phyloP scores from a whole-genome alignment of 2,329 filamentous ascomycete species.

The Mariannaea elegans region DNA sequence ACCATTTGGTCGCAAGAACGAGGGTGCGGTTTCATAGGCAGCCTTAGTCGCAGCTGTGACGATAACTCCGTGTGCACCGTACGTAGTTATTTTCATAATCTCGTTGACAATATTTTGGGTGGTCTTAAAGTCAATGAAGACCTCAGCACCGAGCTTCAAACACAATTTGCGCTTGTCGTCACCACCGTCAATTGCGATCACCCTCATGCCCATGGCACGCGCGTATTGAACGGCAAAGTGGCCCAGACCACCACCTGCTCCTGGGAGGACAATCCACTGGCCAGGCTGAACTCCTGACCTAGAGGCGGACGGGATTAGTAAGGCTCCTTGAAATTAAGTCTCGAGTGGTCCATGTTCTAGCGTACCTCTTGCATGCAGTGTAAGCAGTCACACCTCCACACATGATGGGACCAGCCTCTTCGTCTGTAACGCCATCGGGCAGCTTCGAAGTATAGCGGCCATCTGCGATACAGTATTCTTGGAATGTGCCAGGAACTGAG shows the following conservation, averaged over 20 bases:
- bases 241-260: slow-evolving; percentile 84
- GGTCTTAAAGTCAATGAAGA: slow-evolving; percentile 80
- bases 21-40: slow-evolving; percentile 92
- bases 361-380: slow-evolving; percentile 78
- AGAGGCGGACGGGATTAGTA: background rate
- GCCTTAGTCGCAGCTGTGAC: slow-evolving; percentile 84
- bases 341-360: too few relatives aligned
- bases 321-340: too few relatives aligned
- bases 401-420: slow-evolving; percentile 79
- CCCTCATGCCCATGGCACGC: slow-evolving; percentile 82
- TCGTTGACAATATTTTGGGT: slow-evolving; percentile 80
- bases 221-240: slow-evolving; percentile 83
- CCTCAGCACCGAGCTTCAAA: slow-evolving; percentile 71
- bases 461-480: slow-evolving; percentile 87
- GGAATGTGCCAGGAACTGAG: slow-evolving; percentile 88
- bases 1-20: slow-evolving; percentile 82
- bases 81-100: slow-evolving; percentile 73
- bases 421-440: slow-evolving; percentile 75
- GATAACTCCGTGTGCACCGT: slow-evolving; percentile 88
- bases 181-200: slow-evolving; percentile 82
- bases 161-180: slow-evolving; percentile 79
- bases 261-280: slow-evolving; percentile 81
- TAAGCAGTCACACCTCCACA: slow-evolving; percentile 86
- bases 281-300: slow-evolving; percentile 72
- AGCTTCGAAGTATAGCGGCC: slow-evolving; percentile 82